Conservation (phyloP, 192 early-diverging fungal species). For the Coemansia sp. region DNA sequence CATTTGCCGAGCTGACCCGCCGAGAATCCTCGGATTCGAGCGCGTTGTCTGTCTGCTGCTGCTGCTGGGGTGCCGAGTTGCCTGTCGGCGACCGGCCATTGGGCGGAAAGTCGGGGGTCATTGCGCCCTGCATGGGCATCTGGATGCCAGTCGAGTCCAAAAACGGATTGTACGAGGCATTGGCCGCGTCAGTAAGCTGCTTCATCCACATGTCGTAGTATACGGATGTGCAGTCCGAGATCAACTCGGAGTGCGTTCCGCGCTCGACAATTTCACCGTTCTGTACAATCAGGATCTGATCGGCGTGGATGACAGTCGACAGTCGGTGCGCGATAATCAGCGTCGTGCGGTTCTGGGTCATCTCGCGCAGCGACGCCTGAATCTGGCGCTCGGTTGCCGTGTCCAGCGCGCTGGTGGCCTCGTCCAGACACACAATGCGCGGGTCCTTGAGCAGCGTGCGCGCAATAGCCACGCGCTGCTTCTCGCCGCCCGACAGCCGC, state of each 20-base stretch:
- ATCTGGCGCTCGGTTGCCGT: slow-evolving; percentile 85
- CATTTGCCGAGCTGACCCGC: background rate
- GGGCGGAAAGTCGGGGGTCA: slow-evolving; percentile 1
- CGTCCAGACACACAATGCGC: slow-evolving; percentile 83
- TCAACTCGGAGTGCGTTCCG: slow-evolving; percentile 76
- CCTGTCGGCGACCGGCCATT: background rate
- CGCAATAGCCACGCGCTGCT: slow-evolving; percentile 88
- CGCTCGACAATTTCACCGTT: slow-evolving; percentile 77
- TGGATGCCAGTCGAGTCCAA: slow-evolving; percentile 20
- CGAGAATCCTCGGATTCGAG: background rate
- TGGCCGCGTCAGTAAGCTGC: slow-evolving; percentile 65
- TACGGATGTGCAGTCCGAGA: slow-evolving; percentile 53
- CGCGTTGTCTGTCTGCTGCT: background rate
- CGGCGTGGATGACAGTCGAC: slow-evolving; percentile 78
- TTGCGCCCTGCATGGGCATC: slow-evolving; percentile 17
- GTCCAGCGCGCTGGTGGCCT: slow-evolving; percentile 88
- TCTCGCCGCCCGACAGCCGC: slow-evolving; percentile 87
- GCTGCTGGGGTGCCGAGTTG: slow-evolving; percentile 4
- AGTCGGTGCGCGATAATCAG: slow-evolving; percentile 84
- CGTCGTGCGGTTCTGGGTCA: slow-evolving; percentile 80
- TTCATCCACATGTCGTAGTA: slow-evolving; percentile 93
- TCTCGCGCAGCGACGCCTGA: slow-evolving; percentile 71
- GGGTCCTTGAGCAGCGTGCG: slow-evolving; percentile 92
- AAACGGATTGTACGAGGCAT: slow-evolving; percentile 29
- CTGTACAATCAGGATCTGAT: slow-evolving; percentile 81